Conservation (phyloP, 2,329 filamentous ascomycete species). For the Tolypocladium endophyticum region DNA sequence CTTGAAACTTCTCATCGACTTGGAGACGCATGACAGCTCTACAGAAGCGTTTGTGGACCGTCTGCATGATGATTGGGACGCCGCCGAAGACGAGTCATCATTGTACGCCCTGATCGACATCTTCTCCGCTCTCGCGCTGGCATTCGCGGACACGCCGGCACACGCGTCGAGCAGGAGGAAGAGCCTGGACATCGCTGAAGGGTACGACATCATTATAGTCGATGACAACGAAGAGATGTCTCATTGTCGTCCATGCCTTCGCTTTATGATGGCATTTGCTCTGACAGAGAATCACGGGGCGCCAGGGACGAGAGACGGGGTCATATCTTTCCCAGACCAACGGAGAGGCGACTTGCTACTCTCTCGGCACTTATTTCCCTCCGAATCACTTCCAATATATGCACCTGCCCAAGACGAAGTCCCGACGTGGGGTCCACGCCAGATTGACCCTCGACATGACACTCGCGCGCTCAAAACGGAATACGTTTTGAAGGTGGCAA, state of each 20-base stretch:
- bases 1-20: neutral
- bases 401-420: neutral
- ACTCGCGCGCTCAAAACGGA: neutral
- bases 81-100: neutral
- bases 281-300: neutral
- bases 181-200: neutral
- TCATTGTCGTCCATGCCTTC: neutral
- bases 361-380: neutral
- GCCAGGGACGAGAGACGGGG: neutral
- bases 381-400: neutral
- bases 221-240: neutral
- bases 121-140: neutral
- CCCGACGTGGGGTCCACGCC: neutral
- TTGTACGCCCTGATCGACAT: conserved; percentile 1
- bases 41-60: neutral
- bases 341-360: neutral
- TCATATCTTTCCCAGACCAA: neutral
- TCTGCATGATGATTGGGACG: neutral
- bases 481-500: neutral
- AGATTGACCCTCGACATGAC: neutral
- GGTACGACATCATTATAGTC: neutral
- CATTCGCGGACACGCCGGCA: neutral
- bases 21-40: neutral
- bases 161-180: neutral
- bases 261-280: neutral